Evolutionary conservation across 2,329 filamentous ascomycete genomes (phyloP).

Genomic region (Aspergillus vadensis): DNA sequence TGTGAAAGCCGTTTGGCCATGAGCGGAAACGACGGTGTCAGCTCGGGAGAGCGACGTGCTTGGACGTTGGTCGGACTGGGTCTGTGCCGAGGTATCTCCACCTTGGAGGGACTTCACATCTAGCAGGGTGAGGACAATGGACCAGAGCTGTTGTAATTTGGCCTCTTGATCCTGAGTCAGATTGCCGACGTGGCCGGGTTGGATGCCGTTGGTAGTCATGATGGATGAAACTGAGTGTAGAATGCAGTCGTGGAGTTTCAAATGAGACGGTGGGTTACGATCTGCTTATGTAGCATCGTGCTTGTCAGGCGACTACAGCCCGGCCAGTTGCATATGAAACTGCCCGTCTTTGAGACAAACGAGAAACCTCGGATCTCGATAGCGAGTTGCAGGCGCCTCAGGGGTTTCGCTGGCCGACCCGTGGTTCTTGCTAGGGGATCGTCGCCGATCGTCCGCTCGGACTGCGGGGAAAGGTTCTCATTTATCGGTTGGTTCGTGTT

Average conservation of each 20-base stretch:
- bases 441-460: not conserved
- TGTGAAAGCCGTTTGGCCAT: constrained; percentile 50
- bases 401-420: not conserved
- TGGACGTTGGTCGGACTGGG: constrained; percentile 24
- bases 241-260: not conserved
- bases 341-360: constrained; percentile 13
- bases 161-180: constrained; percentile 81
- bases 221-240: not conserved
- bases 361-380: constrained; percentile 24
- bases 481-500: not conserved
- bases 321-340: constrained; percentile 21
- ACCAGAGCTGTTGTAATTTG: constrained; percentile 86
- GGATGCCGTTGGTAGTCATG: constrained; percentile 16
- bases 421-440: not conserved
- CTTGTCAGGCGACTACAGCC: not conserved
- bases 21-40: constrained; percentile 61
- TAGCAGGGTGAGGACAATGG: constrained; percentile 61
- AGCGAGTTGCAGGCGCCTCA: not conserved
- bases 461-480: not conserved
- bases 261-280: not conserved
- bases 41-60: constrained; percentile 33
- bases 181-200: constrained; percentile 74
- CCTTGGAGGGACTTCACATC: constrained; percentile 61
- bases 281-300: not conserved
- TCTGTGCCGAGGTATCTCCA: constrained; percentile 52